Evolutionary conservation across 305 asterid species (phyloP).

Genomic region (Solanum hybrid): DNA sequence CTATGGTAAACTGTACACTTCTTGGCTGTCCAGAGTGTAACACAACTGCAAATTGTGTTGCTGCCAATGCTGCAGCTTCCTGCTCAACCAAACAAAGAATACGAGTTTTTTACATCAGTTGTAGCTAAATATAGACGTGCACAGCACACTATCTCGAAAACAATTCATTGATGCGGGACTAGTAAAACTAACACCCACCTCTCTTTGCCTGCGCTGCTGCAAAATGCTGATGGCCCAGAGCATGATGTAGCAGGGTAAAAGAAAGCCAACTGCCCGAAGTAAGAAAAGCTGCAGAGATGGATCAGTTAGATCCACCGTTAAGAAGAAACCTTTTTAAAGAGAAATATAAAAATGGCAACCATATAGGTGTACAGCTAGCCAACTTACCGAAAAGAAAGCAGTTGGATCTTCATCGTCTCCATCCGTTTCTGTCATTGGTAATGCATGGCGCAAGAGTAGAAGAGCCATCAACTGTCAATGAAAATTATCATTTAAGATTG

Average conservation of each 20-base stretch:
- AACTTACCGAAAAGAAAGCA: constrained; percentile 73
- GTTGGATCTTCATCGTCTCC: constrained; percentile 68
- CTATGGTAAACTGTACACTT: constrained; percentile 56
- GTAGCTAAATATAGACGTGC: not conserved
- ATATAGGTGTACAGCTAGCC: not conserved
- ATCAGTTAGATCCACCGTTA: not conserved
- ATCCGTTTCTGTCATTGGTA: constrained; percentile 57
- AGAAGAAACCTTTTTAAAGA: not conserved
- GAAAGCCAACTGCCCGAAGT: constrained; percentile 88
- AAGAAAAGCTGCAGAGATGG: constrained; percentile 62
- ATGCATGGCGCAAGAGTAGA: constrained; percentile 81
- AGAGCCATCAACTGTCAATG: constrained; percentile 81
- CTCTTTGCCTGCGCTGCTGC: constrained; percentile 93
- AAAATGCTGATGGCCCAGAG: constrained; percentile 86
- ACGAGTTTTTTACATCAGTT: not conserved
- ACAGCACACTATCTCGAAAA: not conserved
- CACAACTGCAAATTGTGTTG: constrained; percentile 73
- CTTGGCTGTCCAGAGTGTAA: constrained; percentile 76
- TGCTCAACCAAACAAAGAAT: constrained; percentile 12
- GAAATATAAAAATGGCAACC: not conserved
- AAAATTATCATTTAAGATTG: not conserved
- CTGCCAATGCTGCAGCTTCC: constrained; percentile 89
- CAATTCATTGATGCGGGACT: not conserved
- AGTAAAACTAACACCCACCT: constrained; percentile 31
- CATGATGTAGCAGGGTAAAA: constrained; percentile 92